Conservation (phyloP, 1,284 basidiomycete species). For the Marasmius oreades region DNA sequence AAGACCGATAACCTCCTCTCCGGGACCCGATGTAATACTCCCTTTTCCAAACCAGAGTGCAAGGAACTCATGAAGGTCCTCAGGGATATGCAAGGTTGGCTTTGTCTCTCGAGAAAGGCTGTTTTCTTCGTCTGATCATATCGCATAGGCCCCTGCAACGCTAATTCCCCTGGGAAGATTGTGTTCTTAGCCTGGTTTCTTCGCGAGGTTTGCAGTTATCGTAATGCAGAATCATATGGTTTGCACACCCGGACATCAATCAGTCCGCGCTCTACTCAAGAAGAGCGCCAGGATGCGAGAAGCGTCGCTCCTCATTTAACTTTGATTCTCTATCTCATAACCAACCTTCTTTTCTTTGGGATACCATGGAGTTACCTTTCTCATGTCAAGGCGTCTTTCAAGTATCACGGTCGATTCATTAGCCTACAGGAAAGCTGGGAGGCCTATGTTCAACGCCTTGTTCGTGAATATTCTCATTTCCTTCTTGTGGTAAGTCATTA, state of each 20-base stretch:
- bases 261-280: no score
- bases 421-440: conserved; percentile 47
- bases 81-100: conserved; percentile 28
- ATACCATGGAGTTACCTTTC: conserved; percentile 48
- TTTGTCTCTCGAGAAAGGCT: not conserved
- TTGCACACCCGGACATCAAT: conserved; percentile 32
- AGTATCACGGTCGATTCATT: conserved; percentile 45
- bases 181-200: conserved; percentile 44
- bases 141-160: conserved; percentile 26
- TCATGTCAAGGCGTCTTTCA: conserved; percentile 43
- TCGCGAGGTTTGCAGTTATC: conserved; percentile 46
- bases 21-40: conserved; percentile 37
- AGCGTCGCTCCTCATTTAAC: conserved; percentile 19
- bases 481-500: conserved; percentile 42
- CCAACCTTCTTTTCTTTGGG: conserved; percentile 45
- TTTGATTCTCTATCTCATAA: conserved; percentile 31
- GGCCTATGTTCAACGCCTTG: conserved; percentile 42
- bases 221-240: conserved; percentile 42
- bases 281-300: not conserved
- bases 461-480: conserved; percentile 52
- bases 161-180: conserved; percentile 34
- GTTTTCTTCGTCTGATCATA: not conserved
- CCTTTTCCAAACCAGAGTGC: conserved; percentile 51
- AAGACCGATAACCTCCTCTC: conserved; percentile 48
- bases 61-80: conserved; percentile 41